Conservation (phyloP, 2,329 filamentous ascomycete species). For the Fusarium sp. region DNA sequence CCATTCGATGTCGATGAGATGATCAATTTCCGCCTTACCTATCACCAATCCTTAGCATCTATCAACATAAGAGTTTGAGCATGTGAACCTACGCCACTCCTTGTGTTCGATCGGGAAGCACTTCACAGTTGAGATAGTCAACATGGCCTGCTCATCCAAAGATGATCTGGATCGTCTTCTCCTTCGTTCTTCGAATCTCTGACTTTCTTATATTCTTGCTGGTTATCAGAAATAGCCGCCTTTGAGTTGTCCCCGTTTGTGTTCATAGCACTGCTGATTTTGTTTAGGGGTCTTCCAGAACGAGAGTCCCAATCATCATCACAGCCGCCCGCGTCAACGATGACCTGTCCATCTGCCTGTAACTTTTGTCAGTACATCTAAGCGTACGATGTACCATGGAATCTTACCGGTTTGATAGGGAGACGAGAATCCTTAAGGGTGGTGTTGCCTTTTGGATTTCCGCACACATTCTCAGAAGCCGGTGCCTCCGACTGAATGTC, state of each 20-base stretch:
- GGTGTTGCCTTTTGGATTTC: not conserved
- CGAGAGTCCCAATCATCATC: too few relatives aligned
- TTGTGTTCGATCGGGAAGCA: conserved; percentile 17
- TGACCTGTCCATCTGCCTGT: not conserved
- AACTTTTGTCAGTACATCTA: not conserved
- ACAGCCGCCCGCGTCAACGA: not conserved
- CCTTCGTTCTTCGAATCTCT: not conserved
- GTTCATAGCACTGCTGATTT: too few relatives aligned
- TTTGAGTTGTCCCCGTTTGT: not conserved
- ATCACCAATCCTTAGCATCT: not conserved
- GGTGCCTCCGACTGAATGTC: not conserved
- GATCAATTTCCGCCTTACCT: not conserved
- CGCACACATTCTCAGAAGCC: not conserved
- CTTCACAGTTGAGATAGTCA: conserved; percentile 1
- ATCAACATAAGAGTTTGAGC: not conserved
- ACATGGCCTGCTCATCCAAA: conserved; percentile 14
- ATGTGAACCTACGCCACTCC: conserved; percentile 26
- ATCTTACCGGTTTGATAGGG: not conserved
- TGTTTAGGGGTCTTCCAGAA: too few relatives aligned
- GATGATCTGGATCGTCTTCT: not conserved
- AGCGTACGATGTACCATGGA: not conserved
- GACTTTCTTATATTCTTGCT: not conserved
- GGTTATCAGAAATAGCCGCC: not conserved
- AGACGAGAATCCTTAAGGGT: not conserved
- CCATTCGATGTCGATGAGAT: not conserved